Percentiles rank a stretch among this genome's conserved stretches.
Evolutionary conservation across 2,329 filamentous ascomycete genomes (phyloP).

Genomic region (Plectosphaerella cucumerina): DNA sequence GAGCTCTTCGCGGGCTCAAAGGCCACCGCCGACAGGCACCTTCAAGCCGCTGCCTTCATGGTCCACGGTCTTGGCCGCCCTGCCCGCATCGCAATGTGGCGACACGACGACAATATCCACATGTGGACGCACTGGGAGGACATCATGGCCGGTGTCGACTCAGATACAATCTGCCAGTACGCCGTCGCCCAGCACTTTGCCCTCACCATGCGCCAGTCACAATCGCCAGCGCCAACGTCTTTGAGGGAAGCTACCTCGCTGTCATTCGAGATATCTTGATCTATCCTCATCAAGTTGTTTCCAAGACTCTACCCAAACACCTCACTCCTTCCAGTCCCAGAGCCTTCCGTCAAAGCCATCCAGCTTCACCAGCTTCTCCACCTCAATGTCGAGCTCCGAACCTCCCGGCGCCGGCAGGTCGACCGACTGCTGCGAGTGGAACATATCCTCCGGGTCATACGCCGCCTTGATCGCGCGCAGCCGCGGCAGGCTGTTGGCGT

Average conservation of each 20-base stretch:
- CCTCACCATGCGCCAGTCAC: not conserved
- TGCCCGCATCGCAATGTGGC: not conserved
- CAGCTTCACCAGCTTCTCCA: too few relatives aligned
- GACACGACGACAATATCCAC: slow-evolving; percentile 1
- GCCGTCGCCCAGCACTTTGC: not conserved
- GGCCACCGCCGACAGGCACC: slow-evolving; percentile 1
- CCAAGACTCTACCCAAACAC: too few relatives aligned
- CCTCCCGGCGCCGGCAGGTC: too few relatives aligned
- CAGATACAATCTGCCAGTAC: not conserved
- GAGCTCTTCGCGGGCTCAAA: slow-evolving; percentile 2
- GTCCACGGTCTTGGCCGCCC: not conserved
- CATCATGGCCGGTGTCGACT: not conserved
- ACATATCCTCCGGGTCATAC: slow-evolving; percentile 34
- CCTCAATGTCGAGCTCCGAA: too few relatives aligned
- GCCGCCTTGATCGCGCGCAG: slow-evolving; percentile 33
- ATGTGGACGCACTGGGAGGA: slow-evolving; percentile 3
- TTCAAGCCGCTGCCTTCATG: slow-evolving; percentile 1
- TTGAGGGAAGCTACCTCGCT: too few relatives aligned
- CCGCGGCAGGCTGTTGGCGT: slow-evolving; percentile 30
- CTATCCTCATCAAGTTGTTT: too few relatives aligned
- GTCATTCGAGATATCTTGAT: too few relatives aligned
- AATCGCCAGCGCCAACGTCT: too few relatives aligned
- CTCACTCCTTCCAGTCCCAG: too few relatives aligned
- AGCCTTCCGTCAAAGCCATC: too few relatives aligned
- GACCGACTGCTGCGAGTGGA: slow-evolving; percentile 34